Evolutionary conservation across 768 basidiomycete species (phyloP).

Genomic region (Xerocomellus intermedius): DNA sequence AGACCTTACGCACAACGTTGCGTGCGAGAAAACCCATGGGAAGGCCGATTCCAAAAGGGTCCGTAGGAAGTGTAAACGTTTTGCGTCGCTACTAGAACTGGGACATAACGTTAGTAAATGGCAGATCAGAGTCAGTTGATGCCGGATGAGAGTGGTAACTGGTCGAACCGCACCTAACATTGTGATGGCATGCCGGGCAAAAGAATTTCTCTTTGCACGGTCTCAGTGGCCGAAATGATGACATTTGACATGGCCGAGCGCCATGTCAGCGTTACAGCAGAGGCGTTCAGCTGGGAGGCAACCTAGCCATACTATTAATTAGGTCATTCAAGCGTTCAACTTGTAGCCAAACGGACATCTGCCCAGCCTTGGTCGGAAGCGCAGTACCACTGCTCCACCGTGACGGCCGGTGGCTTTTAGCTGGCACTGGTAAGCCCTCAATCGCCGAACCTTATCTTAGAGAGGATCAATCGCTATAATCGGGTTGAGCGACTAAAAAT

Average conservation of each 20-base stretch:
- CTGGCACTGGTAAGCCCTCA: background rate
- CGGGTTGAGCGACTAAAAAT: background rate
- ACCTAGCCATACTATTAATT: background rate
- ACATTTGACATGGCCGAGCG: background rate
- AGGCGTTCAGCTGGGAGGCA: background rate
- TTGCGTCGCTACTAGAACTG: background rate
- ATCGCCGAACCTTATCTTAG: background rate
- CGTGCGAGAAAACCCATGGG: background rate
- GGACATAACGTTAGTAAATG: too few species aligned
- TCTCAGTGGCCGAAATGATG: background rate
- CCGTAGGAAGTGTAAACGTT: background rate
- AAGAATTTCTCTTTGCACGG: background rate
- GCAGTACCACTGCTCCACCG: background rate
- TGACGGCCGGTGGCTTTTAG: background rate
- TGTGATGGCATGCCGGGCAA: background rate
- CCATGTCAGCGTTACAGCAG: slow-evolving; percentile 1
- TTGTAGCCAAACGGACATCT: background rate
- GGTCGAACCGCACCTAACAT: background rate
- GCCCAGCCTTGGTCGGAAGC: background rate
- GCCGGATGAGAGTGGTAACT: background rate
- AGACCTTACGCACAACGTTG: background rate
- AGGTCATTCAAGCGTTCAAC: background rate
- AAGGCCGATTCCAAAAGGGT: background rate
- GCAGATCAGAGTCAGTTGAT: background rate
- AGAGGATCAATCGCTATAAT: background rate